A percentile compares a stretch with the other conserved stretches of the same genome.
Conservation (phyloP, 83 land plant species). For the Thuja plicata region DNA sequence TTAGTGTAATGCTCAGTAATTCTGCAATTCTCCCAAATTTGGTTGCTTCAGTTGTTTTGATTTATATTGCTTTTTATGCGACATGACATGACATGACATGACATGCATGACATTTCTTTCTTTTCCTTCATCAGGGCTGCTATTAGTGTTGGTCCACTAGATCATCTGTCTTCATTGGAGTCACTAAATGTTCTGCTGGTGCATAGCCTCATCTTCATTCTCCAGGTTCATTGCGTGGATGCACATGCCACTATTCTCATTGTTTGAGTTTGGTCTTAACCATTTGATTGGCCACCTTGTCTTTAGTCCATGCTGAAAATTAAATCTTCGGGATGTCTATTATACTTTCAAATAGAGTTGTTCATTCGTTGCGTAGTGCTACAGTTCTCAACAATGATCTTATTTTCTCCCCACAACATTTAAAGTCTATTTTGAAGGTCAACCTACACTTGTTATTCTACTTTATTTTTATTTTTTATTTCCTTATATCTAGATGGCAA, state of each 20-base stretch:
- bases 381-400: background rate
- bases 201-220: background rate
- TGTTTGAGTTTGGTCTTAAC: too few relatives aligned
- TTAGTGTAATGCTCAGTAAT: background rate
- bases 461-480: too few relatives aligned
- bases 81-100: background rate
- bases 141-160: background rate
- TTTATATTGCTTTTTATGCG: background rate
- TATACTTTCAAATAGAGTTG: background rate
- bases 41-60: background rate
- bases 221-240: background rate
- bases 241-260: background rate
- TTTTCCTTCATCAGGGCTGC: background rate
- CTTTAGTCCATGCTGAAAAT: background rate
- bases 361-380: background rate
- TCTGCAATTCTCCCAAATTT: background rate
- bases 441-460: background rate
- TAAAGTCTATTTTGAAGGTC: background rate
- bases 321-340: too few relatives aligned
- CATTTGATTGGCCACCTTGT: background rate
- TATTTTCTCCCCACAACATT: background rate
- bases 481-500: background rate
- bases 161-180: background rate
- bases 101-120: background rate
- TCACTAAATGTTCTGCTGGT: background rate